Evolutionary conservation across 495 filamentous ascomycete genomes (phyloP).

Genomic region (Penicillium atrosanguineum): DNA sequence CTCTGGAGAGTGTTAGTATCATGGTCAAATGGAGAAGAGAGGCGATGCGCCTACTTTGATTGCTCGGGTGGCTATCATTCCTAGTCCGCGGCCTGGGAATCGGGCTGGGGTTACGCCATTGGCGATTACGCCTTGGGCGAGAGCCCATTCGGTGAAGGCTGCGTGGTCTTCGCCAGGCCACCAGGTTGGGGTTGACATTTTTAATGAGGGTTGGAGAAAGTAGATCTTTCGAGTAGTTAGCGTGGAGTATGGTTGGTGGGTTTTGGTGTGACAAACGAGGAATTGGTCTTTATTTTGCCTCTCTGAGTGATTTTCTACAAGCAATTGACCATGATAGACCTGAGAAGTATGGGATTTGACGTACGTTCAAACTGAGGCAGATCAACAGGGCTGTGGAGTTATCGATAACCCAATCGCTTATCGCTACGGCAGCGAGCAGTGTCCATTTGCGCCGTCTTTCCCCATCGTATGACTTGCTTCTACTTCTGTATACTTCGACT

Average conservation of each 20-base stretch:
- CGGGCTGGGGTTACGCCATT: conserved; percentile 57
- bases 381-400: conserved; percentile 10
- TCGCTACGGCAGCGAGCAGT: conserved; percentile 26
- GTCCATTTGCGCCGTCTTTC: conserved; percentile 20
- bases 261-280: background rate
- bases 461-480: conserved; percentile 29
- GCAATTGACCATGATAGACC: background rate
- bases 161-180: conserved; percentile 47
- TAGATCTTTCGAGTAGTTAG: background rate
- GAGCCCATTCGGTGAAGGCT: conserved; percentile 62
- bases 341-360: background rate
- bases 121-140: conserved; percentile 52
- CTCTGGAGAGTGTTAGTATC: conserved; percentile 7
- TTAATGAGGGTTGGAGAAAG: background rate
- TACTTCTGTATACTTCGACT: background rate
- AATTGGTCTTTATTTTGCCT: background rate
- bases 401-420: conserved; percentile 27
- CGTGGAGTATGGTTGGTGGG: background rate
- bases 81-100: conserved; percentile 68
- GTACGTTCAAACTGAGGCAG: background rate
- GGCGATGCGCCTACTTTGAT: conserved; percentile 52
- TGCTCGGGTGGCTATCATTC: conserved; percentile 64
- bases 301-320: background rate
- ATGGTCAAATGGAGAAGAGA: background rate
- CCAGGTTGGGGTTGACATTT: conserved; percentile 31